Evolutionary conservation across 2,329 filamentous ascomycete species (phyloP).

Genomic region (Talaromyces sp.): DNA sequence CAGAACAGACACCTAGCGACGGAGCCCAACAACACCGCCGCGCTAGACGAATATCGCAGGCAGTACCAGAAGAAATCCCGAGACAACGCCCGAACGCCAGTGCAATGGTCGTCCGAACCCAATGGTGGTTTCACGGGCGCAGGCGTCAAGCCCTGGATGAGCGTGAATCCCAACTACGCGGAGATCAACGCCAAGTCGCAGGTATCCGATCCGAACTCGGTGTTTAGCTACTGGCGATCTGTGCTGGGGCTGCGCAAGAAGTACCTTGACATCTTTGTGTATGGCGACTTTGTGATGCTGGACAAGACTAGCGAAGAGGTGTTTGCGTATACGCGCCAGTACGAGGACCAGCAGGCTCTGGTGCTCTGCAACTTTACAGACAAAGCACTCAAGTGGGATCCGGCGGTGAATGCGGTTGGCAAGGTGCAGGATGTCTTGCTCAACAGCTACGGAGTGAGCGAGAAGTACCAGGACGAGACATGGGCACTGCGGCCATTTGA

Average conservation of each 20-base stretch:
- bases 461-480: slow-evolving; percentile 17
- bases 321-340: slow-evolving; percentile 53
- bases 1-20: slow-evolving; percentile 26
- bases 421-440: slow-evolving; percentile 25
- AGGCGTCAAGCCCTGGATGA: slow-evolving; percentile 61
- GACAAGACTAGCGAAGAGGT: slow-evolving; percentile 49
- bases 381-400: slow-evolving; percentile 27
- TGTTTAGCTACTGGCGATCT: slow-evolving; percentile 59
- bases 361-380: slow-evolving; percentile 35
- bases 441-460: slow-evolving; percentile 26
- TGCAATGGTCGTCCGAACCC: slow-evolving; percentile 61
- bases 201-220: slow-evolving; percentile 39
- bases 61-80: slow-evolving; percentile 43
- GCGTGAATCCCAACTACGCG: slow-evolving; percentile 59
- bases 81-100: slow-evolving; percentile 67
- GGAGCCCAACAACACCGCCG: slow-evolving; percentile 21
- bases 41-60: slow-evolving; percentile 24
- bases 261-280: slow-evolving; percentile 60
- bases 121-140: slow-evolving; percentile 62
- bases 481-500: slow-evolving; percentile 32
- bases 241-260: slow-evolving; percentile 59
- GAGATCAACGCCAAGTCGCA: slow-evolving; percentile 54
- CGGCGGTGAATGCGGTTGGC: slow-evolving; percentile 22
- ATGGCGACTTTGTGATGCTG: slow-evolving; percentile 59
- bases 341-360: slow-evolving; percentile 27